These are phyloP conservation scores for Ajuga reptans DNA, from an alignment of 305 asterid species.

Conservation along the genomic window DNA sequence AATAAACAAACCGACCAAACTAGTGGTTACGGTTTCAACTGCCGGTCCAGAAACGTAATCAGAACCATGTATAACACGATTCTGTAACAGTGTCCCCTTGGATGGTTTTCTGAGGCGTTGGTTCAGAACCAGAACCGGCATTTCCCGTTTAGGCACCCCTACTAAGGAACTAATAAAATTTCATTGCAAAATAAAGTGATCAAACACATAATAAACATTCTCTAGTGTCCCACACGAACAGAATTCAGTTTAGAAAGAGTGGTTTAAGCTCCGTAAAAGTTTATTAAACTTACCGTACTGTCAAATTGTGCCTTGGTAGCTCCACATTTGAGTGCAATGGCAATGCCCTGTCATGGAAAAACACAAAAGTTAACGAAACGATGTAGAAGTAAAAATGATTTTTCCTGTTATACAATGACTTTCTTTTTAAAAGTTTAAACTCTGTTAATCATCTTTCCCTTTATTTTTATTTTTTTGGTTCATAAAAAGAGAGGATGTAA, in stretches of 20 bases:
- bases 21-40: no score
- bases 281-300: conserved; percentile 58
- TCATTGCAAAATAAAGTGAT: not conserved
- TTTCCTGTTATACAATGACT: no score
- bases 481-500: not conserved
- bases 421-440: not conserved
- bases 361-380: not conserved
- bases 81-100: no score
- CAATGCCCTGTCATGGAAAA: conserved; percentile 59
- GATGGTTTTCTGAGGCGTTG: no score
- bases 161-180: not conserved
- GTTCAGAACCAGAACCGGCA: no score
- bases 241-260: not conserved
- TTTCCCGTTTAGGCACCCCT: no score
- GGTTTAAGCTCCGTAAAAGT: not conserved
- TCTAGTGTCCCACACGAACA: not conserved
- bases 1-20: no score
- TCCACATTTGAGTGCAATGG: conserved; percentile 91
- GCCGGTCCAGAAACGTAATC: no score
- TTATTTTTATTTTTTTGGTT: not conserved
- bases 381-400: no score
- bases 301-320: conserved; percentile 96
- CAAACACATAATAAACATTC: not conserved
- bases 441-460: not conserved
- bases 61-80: no score